phyloP scores from a whole-genome alignment of 768 basidiomycete species.

The Macrolepiota albuminosa region DNA sequence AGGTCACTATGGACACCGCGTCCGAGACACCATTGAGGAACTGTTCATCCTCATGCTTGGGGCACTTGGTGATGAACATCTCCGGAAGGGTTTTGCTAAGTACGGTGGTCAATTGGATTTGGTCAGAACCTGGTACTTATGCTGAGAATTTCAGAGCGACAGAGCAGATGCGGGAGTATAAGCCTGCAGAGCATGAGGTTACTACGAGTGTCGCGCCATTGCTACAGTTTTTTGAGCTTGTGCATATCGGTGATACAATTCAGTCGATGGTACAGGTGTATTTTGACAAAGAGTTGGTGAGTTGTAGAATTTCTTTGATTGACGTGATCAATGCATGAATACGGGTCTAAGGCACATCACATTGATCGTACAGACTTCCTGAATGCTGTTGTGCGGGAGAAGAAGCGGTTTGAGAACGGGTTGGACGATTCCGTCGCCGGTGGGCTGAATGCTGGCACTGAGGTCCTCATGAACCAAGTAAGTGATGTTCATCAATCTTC shows the following conservation, averaged over 20 bases:
- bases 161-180: constrained; percentile 85
- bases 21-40: constrained; percentile 92
- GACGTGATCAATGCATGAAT: neutral
- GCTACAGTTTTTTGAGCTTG: constrained; percentile 95
- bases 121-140: neutral
- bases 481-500: constrained; percentile 1
- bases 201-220: constrained; percentile 86
- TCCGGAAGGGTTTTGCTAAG: constrained; percentile 75
- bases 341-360: constrained; percentile 56
- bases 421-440: constrained; percentile 92
- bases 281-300: constrained; percentile 91
- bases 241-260: constrained; percentile 95
- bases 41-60: constrained; percentile 82
- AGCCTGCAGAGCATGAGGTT: constrained; percentile 80
- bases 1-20: constrained; percentile 79
- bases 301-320: constrained; percentile 18
- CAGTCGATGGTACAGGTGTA: constrained; percentile 98
- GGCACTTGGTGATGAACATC: constrained; percentile 72
- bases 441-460: constrained; percentile 92
- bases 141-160: constrained; percentile 57
- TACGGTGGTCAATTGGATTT: constrained; percentile 30
- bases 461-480: constrained; percentile 93
- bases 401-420: constrained; percentile 91
- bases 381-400: constrained; percentile 90
- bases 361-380: constrained; percentile 94